These are phyloP conservation scores for Fusarium nelsonii DNA, from an alignment of 2,329 filamentous ascomycete genomes.

Conservation along the genomic window DNA sequence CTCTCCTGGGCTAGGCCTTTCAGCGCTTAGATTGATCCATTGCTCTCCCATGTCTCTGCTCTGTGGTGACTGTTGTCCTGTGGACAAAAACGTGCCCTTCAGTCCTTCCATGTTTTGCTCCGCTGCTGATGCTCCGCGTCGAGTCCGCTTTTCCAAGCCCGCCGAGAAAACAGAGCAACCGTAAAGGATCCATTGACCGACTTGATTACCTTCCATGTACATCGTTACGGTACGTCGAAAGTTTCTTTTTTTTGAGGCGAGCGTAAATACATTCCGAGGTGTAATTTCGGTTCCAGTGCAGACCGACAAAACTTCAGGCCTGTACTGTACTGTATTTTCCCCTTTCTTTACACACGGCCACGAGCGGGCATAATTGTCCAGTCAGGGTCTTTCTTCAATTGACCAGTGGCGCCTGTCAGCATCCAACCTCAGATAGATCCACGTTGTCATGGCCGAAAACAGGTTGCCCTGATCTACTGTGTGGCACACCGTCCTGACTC, in stretches of 20 bases:
- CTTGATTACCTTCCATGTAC: constrained; percentile 12
- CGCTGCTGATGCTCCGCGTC: constrained; percentile 34
- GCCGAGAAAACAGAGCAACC: constrained; percentile 16
- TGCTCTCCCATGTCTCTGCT: background rate
- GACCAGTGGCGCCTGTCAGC: constrained; percentile 43
- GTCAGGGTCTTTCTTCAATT: constrained; percentile 31
- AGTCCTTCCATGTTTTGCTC: constrained; percentile 21
- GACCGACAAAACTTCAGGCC: constrained; percentile 10
- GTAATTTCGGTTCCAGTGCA: constrained; percentile 43
- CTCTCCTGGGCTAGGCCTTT: constrained; percentile 23
- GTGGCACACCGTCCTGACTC: constrained; percentile 37
- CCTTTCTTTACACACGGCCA: constrained; percentile 28
- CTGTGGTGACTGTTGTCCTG: background rate
- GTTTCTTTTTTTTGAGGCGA: constrained; percentile 16
- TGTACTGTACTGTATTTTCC: background rate
- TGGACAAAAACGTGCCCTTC: constrained; percentile 11
- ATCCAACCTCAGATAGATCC: constrained; percentile 32
- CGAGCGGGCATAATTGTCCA: constrained; percentile 18
- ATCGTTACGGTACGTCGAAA: constrained; percentile 8
- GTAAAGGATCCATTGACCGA: constrained; percentile 40
- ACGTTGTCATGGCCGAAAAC: constrained; percentile 38
- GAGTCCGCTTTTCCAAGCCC: constrained; percentile 32
- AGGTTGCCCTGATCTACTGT: constrained; percentile 33
- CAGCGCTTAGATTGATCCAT: constrained; percentile 45
- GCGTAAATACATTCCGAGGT: constrained; percentile 25